Evolutionary conservation across 306 rosid genomes (phyloP).

Genomic region (Geum urbanum): DNA sequence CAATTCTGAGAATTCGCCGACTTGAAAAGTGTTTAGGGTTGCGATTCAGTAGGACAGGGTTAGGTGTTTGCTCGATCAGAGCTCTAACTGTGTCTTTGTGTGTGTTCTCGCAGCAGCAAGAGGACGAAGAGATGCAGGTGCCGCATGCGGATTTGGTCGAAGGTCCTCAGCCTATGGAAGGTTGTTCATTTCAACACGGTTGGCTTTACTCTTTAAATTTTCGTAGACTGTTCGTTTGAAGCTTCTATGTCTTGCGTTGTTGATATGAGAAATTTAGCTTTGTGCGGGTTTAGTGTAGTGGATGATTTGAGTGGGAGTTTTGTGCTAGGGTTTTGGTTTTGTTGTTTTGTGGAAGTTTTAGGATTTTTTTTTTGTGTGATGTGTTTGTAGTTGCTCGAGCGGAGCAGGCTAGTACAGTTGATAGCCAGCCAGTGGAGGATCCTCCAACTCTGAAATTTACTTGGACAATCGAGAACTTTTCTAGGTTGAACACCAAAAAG

Average conservation of each 20-base stretch:
- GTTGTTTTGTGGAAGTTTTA: not conserved
- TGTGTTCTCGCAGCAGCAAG: constrained; percentile 45
- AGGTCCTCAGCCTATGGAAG: constrained; percentile 68
- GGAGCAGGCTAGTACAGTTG: constrained; percentile 45
- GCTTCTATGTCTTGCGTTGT: constrained; percentile 13
- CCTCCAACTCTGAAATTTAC: constrained; percentile 59
- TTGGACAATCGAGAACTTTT: constrained; percentile 63
- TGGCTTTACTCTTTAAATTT: constrained; percentile 6
- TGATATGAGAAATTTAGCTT: constrained; percentile 15
- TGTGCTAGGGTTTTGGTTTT: constrained; percentile 17
- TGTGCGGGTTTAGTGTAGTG: not conserved
- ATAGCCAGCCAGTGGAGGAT: constrained; percentile 56
- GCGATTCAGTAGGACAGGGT: constrained; percentile 35
- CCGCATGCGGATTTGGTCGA: constrained; percentile 52
- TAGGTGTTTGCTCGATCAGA: constrained; percentile 35
- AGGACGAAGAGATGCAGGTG: constrained; percentile 59
- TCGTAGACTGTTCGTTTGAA: constrained; percentile 3
- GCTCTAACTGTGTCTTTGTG: constrained; percentile 33
- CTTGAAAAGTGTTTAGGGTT: constrained; percentile 37
- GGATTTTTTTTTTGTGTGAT: constrained; percentile 12
- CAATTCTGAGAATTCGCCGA: constrained; percentile 10
- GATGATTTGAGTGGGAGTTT: not conserved
- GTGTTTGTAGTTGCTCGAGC: constrained; percentile 32
- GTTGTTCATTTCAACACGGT: constrained; percentile 18
- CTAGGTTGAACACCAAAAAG: constrained; percentile 55